Percentiles rank a stretch among this genome's conserved stretches.
Conservation (phyloP, 2,329 filamentous ascomycete species). For the Trichoderma atrobrunneum region DNA sequence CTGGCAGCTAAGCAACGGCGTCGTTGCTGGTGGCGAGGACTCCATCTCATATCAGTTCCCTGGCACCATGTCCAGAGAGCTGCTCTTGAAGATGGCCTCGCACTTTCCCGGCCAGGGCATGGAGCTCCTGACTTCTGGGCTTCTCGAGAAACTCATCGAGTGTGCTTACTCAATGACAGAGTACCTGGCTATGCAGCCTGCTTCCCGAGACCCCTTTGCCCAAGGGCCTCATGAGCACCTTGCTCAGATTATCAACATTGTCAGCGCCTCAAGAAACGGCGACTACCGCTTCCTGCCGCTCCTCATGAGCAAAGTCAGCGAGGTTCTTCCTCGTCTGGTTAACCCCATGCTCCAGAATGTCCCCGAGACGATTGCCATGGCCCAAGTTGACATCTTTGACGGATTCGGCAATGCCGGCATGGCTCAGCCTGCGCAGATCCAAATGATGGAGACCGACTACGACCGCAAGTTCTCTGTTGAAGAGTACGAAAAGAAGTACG, state of each 20-base stretch:
- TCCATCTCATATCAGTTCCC: conserved; percentile 62
- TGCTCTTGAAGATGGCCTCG: conserved; percentile 63
- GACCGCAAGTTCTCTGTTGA: conserved; percentile 46
- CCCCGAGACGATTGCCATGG: conserved; percentile 53
- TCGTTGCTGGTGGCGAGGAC: conserved; percentile 47
- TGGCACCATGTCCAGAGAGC: conserved; percentile 59
- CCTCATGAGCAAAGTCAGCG: conserved; percentile 71
- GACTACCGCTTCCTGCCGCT: conserved; percentile 75
- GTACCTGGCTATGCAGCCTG: conserved; percentile 64
- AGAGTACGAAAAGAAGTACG: conserved; percentile 41
- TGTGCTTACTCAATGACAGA: conserved; percentile 71
- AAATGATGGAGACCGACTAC: conserved; percentile 48
- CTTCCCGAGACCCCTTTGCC: conserved; percentile 60
- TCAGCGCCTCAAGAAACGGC: conserved; percentile 70
- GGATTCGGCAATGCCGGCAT: conserved; percentile 63
- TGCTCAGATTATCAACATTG: conserved; percentile 63
- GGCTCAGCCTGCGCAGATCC: conserved; percentile 47
- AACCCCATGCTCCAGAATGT: conserved; percentile 59
- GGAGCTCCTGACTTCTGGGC: conserved; percentile 69
- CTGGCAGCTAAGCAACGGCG: conserved; percentile 61
- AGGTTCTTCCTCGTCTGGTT: conserved; percentile 62
- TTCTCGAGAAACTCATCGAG: conserved; percentile 79
- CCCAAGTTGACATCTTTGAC: conserved; percentile 62
- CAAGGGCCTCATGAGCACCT: conserved; percentile 71
- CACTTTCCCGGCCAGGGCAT: conserved; percentile 70